phyloP scores from a whole-genome alignment of 257 asterid genomes.

The Solanum pimpinellifolium region DNA sequence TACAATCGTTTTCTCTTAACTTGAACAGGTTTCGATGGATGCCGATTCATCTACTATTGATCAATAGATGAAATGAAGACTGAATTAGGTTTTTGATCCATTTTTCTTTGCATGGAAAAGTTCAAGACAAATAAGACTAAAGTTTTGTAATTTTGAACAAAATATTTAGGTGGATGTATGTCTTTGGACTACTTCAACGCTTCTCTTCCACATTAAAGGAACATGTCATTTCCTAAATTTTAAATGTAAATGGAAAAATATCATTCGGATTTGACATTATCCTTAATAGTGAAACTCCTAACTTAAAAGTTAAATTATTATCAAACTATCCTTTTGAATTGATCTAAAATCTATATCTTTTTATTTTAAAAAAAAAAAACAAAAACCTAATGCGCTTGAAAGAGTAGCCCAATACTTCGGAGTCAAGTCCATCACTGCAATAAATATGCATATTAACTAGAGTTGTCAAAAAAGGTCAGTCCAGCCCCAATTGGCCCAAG shows the following conservation, averaged over 20 bases:
- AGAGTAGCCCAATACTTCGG: neutral
- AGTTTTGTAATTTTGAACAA: neutral
- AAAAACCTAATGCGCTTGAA: neutral
- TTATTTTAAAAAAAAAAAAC: rapidly evolving
- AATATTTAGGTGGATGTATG: neutral
- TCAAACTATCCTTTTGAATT: neutral
- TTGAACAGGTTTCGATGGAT: slow-evolving; percentile 62
- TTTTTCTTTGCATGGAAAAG: neutral
- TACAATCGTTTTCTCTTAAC: neutral
- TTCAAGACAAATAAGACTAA: neutral
- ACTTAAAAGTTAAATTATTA: neutral
- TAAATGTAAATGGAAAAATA: neutral
- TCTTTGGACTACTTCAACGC: neutral
- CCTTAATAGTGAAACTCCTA: neutral
- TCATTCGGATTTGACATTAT: neutral
- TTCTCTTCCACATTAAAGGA: neutral
- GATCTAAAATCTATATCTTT: neutral
- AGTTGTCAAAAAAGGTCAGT: neutral
- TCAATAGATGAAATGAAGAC: neutral
- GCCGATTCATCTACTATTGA: slow-evolving; percentile 54
- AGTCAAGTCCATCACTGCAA: neutral
- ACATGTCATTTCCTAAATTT: neutral
- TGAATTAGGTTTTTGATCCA: neutral
- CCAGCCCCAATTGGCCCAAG: neutral
- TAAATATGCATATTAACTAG: neutral